Conservation (phyloP, 169 alveolate species). For the Hammondia hammondi region DNA sequence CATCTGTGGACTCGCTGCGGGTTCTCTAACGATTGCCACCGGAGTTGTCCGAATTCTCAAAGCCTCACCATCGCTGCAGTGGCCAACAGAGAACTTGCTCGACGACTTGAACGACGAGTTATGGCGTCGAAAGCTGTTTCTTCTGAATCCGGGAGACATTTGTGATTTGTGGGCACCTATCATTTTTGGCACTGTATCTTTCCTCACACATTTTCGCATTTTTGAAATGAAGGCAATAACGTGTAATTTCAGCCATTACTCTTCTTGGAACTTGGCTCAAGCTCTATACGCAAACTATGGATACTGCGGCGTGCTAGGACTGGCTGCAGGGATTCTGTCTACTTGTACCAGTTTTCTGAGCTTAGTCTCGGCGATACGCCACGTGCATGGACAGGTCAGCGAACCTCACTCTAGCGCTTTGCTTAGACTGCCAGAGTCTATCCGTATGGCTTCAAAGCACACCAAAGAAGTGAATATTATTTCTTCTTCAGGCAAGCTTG, state of each 20-base stretch:
- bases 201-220: neutral
- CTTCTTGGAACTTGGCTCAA: conserved; percentile 19
- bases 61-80: neutral
- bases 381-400: neutral
- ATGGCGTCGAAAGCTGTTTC: conserved; percentile 12
- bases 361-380: neutral
- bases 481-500: neutral
- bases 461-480: neutral
- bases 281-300: conserved; percentile 12
- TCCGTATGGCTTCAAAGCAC: neutral
- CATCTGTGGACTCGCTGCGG: conserved; percentile 5
- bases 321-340: neutral
- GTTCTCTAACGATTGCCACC: neutral
- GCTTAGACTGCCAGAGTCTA: neutral
- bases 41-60: neutral
- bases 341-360: neutral
- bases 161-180: conserved; percentile 24
- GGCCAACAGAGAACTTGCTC: neutral
- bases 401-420: neutral
- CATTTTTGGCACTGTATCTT: neutral
- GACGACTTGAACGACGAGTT: neutral
- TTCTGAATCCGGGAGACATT: neutral
- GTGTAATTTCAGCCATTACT: neutral
- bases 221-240: neutral
- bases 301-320: conserved; percentile 25